phyloP scores from a whole-genome alignment of 1,284 basidiomycete species.

The Pseudozyma pruni region DNA sequence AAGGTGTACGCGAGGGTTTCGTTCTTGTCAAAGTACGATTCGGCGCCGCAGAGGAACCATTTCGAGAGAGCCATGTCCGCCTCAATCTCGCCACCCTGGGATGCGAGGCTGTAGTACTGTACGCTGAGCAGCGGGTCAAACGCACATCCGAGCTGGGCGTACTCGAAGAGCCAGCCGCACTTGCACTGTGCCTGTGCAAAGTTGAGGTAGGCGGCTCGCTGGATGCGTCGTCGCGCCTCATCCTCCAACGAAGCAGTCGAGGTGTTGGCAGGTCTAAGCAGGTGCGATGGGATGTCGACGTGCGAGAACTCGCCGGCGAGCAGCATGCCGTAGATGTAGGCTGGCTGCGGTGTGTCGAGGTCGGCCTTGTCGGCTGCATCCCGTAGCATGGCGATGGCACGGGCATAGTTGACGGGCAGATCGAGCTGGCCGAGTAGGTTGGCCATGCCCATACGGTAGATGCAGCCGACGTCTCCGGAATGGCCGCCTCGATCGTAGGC shows the following conservation, averaged over 20 bases:
- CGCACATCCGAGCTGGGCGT: constrained; percentile 83
- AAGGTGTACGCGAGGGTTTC: constrained; percentile 87
- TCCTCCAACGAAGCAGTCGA: constrained; percentile 54
- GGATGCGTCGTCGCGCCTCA: constrained; percentile 70
- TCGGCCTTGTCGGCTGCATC: constrained; percentile 81
- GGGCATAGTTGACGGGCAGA: constrained; percentile 72
- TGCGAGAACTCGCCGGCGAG: constrained; percentile 74
- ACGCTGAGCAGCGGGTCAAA: constrained; percentile 91
- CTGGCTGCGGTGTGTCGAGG: constrained; percentile 82
- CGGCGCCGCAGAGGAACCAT: constrained; percentile 91
- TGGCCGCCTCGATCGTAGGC: constrained; percentile 84
- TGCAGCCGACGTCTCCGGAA: constrained; percentile 77
- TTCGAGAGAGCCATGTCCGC: constrained; percentile 95
- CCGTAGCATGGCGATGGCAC: constrained; percentile 79
- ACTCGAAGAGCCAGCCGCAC: constrained; percentile 85
- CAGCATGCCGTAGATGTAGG: constrained; percentile 82
- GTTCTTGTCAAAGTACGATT: constrained; percentile 85
- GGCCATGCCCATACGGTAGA: constrained; percentile 83
- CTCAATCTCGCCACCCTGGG: constrained; percentile 76
- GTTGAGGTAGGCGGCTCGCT: constrained; percentile 84
- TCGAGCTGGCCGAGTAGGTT: constrained; percentile 86
- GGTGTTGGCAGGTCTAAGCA: constrained; percentile 56
- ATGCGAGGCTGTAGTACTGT: constrained; percentile 87
- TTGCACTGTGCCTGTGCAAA: constrained; percentile 93
- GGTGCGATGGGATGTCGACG: constrained; percentile 48